Conservation (phyloP, 805 yeast genomes). For the Yarrowia bubula region DNA sequence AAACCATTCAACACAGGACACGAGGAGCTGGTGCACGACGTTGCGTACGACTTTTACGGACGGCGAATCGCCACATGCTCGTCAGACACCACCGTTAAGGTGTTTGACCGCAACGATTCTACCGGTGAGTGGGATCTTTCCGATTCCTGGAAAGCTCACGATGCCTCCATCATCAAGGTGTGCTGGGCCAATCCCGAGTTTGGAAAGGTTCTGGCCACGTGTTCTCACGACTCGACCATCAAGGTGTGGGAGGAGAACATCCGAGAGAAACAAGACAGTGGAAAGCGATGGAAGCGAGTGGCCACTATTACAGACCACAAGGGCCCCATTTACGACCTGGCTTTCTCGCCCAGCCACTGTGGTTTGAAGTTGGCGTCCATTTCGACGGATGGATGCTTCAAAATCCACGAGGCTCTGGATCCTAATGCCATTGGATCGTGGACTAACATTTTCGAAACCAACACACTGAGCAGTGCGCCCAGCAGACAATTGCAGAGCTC, state of each 20-base stretch:
- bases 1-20: conserved; percentile 86
- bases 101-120: conserved; percentile 57
- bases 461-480: conserved; percentile 60
- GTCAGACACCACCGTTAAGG: conserved; percentile 89
- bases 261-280: conserved; percentile 72
- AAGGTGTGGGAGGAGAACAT: conserved; percentile 89
- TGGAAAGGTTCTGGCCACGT: conserved; percentile 81
- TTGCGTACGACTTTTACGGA: conserved; percentile 87
- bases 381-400: conserved; percentile 81
- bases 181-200: conserved; percentile 95
- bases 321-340: conserved; percentile 87
- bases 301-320: conserved; percentile 79
- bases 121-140: conserved; percentile 67
- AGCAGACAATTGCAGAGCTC: conserved; percentile 81
- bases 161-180: conserved; percentile 75
- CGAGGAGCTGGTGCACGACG: conserved; percentile 87
- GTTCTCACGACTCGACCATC: conserved; percentile 85
- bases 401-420: conserved; percentile 84
- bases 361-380: conserved; percentile 82
- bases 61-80: conserved; percentile 90
- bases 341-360: conserved; percentile 80
- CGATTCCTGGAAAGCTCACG: conserved; percentile 96
- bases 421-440: conserved; percentile 84
- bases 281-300: conserved; percentile 76
- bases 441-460: conserved; percentile 72